Base-by-base conservation (phyloP, 78 protist genomes). In the Dictyostelium brefeldianum region DNA sequence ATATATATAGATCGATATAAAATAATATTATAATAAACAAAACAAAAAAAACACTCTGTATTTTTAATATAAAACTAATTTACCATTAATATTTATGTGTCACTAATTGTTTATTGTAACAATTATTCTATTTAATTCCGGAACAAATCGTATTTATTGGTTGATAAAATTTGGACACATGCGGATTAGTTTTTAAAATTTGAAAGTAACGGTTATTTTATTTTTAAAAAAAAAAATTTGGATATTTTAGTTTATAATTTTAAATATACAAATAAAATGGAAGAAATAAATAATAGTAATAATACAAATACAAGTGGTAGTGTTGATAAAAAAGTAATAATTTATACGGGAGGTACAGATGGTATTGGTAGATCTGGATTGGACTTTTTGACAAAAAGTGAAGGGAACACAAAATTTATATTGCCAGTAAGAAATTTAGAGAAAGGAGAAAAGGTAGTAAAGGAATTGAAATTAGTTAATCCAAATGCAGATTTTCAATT, bases 331-430 rank as follows among this genome's bases (percentile, higher is more conserved):
- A 62, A 25, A 11, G 70, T 62, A 62, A 62, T 62, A 5, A 77
- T 77, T 4, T 46, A 50, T 22, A 77, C 82, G 10, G 91, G 91
- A 46, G 51, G 65, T 4, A 83, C 75, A 54, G 73, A 51, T 54
- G 80, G 81, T 71, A 73, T 83, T 17, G 91, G 91, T 25, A 71
- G 62, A 54, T 70, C 27, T 17, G 56, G 81, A 18, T 65, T 69
- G 3, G 73, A 83, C 6, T 15, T 18, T 18, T 43, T 83, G 9
- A 73, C 53, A 29, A 74, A 74, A 47, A 83, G 71, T 22, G 67
- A 69, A 53, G 36, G 22, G 11, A 48, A 65, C 12, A 3, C 20
- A 3, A 31, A 47, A 36, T 4, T 83, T 5, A 73, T 83, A 6
- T 15, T 83, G 6, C 69, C 82, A 15, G 59, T 79, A 41, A 50